Evolutionary conservation across 1,284 basidiomycete genomes (phyloP), one percentile per base, ranked within the genome.

Genomic region (Gymnopus androsaceus): DNA sequence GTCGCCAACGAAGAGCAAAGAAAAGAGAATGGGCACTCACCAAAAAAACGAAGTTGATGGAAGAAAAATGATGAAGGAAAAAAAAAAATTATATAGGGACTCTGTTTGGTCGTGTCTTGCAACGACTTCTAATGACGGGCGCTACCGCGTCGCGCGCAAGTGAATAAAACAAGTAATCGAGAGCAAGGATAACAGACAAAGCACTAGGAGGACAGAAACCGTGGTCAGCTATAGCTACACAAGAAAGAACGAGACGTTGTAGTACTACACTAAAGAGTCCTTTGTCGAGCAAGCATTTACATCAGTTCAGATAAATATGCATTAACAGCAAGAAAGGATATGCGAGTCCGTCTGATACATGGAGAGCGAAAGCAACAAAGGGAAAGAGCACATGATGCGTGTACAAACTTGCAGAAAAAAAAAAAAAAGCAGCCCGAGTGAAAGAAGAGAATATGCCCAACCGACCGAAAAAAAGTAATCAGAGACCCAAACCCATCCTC

Each of bases 401-500:
- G n/a, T 38, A 38, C 8, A 9, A 11, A 38, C 5, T n/a, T 5
- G 5, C 5, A 11, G 5, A 38, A 17, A 38, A 8, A 15, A 12
- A 47, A 3, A 47, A 31, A 28, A 19, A 21, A n/a, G 21, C 14
- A 30, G n/a, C 17, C 15, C 28, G 25, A 47, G 11, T 47, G 51
- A 46, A 42, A 42, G 31, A 31, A 48, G n/a, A 31, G 15, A 28
- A 61, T 25, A 62, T 8, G 23, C 40, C 12, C n/a, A 5, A 44
- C 23, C 38, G 40, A 49, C 19, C 12, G 31, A 27, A 30, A 23
- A 51, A 37, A 33, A 27, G 2, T 14, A 14, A 54, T 45, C 80
- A 50, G 23, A 50, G 23, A 17, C 72, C 86, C 40, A 88, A 75
- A 71, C 87, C 88, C 84, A 90, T 81, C 65, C 87, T 76, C 71